Evolutionary conservation across 139 green algal genomes (phyloP).

Genomic region (Chlorella sp.): DNA sequence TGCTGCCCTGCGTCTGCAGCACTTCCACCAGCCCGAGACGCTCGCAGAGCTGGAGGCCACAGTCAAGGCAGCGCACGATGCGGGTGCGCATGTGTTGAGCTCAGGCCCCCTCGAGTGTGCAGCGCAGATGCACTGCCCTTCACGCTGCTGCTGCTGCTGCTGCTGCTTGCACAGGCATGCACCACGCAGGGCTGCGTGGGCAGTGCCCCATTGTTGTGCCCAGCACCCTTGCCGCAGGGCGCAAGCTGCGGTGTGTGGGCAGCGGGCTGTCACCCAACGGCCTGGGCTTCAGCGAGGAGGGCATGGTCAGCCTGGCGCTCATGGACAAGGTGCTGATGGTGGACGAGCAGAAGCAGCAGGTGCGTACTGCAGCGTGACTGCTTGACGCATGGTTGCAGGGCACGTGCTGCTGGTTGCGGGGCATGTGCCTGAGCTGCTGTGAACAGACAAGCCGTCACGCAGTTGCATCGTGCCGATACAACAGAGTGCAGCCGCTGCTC

Average conservation of each 20-base stretch:
- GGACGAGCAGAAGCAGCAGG: conserved; percentile 64
- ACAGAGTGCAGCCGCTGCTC: no score
- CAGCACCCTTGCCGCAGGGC: conserved; percentile 32
- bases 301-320: conserved; percentile 91
- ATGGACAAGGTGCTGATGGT: conserved; percentile 90
- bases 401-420: not conserved
- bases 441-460: no score
- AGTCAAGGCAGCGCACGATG: conserved; percentile 63
- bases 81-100: not conserved
- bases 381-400: not conserved
- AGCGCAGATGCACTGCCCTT: no score
- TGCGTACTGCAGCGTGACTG: no score
- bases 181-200: no score
- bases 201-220: not conserved
- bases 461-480: no score
- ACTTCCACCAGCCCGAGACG: conserved; percentile 85
- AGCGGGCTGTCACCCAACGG: conserved; percentile 92
- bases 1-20: not conserved
- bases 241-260: conserved; percentile 85
- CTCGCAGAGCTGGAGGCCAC: conserved; percentile 84
- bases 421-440: no score
- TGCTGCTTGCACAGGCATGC: no score
- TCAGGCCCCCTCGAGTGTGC: no score
- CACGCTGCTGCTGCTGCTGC: no score
- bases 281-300: conserved; percentile 79